Base-by-base conservation (phyloP, 176 grass and related monocot genomes). In the Ensete glaucum region DNA sequence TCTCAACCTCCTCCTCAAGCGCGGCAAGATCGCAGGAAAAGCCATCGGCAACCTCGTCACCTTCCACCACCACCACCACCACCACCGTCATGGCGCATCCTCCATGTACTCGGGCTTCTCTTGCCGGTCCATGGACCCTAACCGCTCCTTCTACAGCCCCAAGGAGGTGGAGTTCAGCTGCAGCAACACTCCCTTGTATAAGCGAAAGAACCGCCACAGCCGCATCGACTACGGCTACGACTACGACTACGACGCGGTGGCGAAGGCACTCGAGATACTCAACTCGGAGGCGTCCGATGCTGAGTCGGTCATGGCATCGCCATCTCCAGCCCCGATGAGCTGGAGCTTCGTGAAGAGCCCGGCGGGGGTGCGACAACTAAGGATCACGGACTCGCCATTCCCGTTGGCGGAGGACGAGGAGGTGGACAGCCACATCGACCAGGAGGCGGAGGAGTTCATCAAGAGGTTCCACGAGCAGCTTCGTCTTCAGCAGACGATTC, bases 161-260 rank as follows among this genome's bases (percentile, higher is more conserved):
- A 79, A 11, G 9, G 95, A 98, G 77, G 95, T 98, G 62, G 86
- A 99, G 88, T 99, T 99, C 82, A 94, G 88, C 85, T 93, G 95
- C 81, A 91, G 90, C 78, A 89, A 93, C 85, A 99, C 95, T 43
- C 87, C 94, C 2, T 81, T 90, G 1, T 83, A 84, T 78, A 83
- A 51, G 72, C 77, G 77, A 27, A 58, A 59, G 78, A 53, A 49
- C 54, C 9, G 50, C 62, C 63, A 73, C 82, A 66, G 76, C 64
- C 59, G 49, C 52, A 74, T 75, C 75, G 80, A 76, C 58, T 67
- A 64, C 43, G 69, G 78, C 27, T 74, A 80, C 76, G 76, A 72
- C 83, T 88, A 81, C 73, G 86, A 93, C 82, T 88, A 88, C 69
- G 94, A 90, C 81, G 90, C 92, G 71, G 87, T 94, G 34, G 83